phyloP scores from a whole-genome alignment of 139 green algal genomes.

The Limnomonas spitsbergensis region DNA sequence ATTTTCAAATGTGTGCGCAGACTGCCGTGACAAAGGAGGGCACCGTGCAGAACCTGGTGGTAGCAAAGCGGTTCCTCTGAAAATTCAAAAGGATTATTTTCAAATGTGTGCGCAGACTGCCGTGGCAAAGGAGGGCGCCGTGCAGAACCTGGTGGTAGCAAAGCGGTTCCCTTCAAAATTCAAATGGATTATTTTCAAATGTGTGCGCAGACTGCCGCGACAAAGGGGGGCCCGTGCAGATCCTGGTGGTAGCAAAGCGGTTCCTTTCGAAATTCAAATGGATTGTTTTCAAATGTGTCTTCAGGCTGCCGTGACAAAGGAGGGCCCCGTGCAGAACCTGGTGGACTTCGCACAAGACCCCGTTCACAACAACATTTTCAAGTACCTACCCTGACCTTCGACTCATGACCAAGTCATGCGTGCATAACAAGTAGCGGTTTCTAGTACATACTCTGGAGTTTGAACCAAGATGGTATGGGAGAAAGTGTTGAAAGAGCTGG shows the following conservation, averaged over 20 bases:
- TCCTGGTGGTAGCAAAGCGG: not conserved
- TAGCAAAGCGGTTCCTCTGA: too few relatives aligned
- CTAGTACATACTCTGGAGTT: too few relatives aligned
- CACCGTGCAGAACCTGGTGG: not conserved
- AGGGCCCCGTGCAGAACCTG: conserved; percentile 77
- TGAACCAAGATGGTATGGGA: too few relatives aligned
- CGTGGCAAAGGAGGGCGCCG: too few relatives aligned
- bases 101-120: too few relatives aligned
- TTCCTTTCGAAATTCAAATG: not conserved
- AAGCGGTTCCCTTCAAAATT: not conserved
- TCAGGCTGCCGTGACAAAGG: conserved; percentile 62
- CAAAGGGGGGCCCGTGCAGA: too few relatives aligned
- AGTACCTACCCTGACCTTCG: not conserved
- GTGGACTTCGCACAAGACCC: conserved; percentile 76
- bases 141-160: not conserved
- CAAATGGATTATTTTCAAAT: not conserved
- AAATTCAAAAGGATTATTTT: too few relatives aligned
- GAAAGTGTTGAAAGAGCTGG: too few relatives aligned
- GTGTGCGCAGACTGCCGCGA: too few relatives aligned
- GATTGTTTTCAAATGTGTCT: conserved; percentile 1
- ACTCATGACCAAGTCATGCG: not conserved
- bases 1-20: too few relatives aligned
- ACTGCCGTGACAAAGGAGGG: too few relatives aligned
- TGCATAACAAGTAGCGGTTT: too few relatives aligned
- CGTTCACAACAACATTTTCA: conserved; percentile 19